A percentile compares a stretch with the other conserved stretches of the same genome.
These are phyloP conservation scores for Chrysosphaeria jannelii DNA, from an alignment of 2,329 filamentous ascomycete genomes.

Conservation along the genomic window DNA sequence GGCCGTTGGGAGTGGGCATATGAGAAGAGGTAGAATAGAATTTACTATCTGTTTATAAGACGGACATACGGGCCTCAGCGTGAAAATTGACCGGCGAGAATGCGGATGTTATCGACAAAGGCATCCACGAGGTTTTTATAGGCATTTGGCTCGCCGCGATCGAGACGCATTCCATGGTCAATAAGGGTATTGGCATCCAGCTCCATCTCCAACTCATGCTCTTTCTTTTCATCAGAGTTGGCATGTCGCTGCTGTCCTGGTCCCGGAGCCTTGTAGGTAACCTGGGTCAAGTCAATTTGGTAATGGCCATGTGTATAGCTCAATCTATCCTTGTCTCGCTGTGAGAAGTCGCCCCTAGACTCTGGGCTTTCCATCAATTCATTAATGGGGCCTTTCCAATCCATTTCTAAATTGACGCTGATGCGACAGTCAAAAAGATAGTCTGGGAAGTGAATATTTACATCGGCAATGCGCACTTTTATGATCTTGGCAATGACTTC, in stretches of 20 bases:
- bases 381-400: conserved; percentile 39
- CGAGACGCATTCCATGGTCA: conserved; percentile 29
- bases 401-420: conserved; percentile 83
- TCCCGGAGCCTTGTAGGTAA: conserved; percentile 18
- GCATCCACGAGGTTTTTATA: conserved; percentile 41
- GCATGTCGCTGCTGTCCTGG: conserved; percentile 8
- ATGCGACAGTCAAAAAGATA: conserved; percentile 69
- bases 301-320: conserved; percentile 74
- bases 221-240: conserved; percentile 20
- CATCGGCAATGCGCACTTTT: conserved; percentile 62
- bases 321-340: conserved; percentile 59
- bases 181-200: conserved; percentile 30
- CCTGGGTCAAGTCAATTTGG: conserved; percentile 79
- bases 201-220: conserved; percentile 61
- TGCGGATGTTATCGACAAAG: conserved; percentile 41
- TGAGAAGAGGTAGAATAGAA: not conserved
- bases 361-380: no score
- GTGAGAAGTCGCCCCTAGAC: no score
- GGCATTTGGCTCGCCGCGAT: conserved; percentile 19
- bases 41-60: no score
- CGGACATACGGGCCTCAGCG: no score
- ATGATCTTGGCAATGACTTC: conserved; percentile 57
- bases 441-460: conserved; percentile 60
- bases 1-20: no score
- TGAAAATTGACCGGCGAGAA: conserved; percentile 11